Base-by-base conservation (phyloP, 192 early-diverging fungal genomes). In the Phlyctochytrium arcticum region DNA sequence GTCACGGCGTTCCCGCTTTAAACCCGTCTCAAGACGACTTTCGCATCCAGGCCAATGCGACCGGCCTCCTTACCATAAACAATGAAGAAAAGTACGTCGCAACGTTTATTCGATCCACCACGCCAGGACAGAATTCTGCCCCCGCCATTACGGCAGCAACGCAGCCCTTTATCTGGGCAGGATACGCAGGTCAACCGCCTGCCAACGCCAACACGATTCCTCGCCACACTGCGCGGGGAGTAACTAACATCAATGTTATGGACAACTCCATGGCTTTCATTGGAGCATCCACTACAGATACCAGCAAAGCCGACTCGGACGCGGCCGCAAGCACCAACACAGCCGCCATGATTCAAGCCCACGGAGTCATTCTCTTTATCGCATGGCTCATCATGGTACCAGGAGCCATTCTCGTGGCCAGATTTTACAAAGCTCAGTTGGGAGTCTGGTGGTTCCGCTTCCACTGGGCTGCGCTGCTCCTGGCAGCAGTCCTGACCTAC, bases 351-450 rank as follows among this genome's bases (percentile, higher is more conserved):
- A 51, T 48, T 24, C 6, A 51, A 8, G 37, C 69, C 10, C 81
- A 83, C 64, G 81, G 78, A 3, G 23, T 53, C 21, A 23, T 83
- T 26, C 80, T 83, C 78, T 64, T 70, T 48, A 34, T 76, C 35
- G 81, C 76, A 6, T 83, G 78, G 78, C 51, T 47, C 6, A 53
- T 80, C 5, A 5, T 65, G 4, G 70, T 75, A 7, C 62, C 70
- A 23, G 31, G 74, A 44, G 80, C 59, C 4, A 77, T 83, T 29
- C 74, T 72, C 36, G 62, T 75, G n/a, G 81, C 76, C 3, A 57
- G 77, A 19, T 79, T 68, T 54, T 10, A 73, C n/a, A 82, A 82
- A 36, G 53, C 24, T 4, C 21, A 56, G 26, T 46, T 76, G 24
- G 80, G 80, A 2, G 62, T 62, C 36, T 64, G 37, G 48, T 82